Evolutionary conservation across 805 yeast genomes (phyloP).

Genomic region (Metschnikowia anglica): DNA sequence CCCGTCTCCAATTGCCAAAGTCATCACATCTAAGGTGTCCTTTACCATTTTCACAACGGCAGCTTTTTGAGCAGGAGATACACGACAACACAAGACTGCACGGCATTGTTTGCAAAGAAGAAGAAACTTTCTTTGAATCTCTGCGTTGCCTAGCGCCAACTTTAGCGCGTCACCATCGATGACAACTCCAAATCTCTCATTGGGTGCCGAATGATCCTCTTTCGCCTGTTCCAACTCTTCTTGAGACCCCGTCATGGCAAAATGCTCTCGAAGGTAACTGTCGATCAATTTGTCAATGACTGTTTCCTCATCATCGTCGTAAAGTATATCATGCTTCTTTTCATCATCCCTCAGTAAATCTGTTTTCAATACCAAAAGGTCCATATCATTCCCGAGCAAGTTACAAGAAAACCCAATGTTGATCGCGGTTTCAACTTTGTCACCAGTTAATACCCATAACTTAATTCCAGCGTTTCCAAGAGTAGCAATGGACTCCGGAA

Average conservation of each 20-base stretch:
- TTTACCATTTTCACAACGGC: slow-evolving; percentile 68
- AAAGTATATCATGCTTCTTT: slow-evolving; percentile 21
- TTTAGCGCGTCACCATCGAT: slow-evolving; percentile 69
- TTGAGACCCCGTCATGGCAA: slow-evolving; percentile 57
- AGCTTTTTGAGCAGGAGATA: slow-evolving; percentile 82
- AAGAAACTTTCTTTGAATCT: slow-evolving; percentile 50
- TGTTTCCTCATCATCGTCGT: slow-evolving; percentile 25
- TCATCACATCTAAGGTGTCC: slow-evolving; percentile 63
- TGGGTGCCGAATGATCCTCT: slow-evolving; percentile 64
- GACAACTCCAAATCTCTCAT: slow-evolving; percentile 55
- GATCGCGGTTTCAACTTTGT: slow-evolving; percentile 86
- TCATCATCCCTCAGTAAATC: slow-evolving; percentile 30
- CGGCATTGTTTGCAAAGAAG: slow-evolving; percentile 72
- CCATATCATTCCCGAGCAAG: slow-evolving; percentile 72
- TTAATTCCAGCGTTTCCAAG: slow-evolving; percentile 77
- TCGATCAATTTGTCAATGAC: slow-evolving; percentile 48
- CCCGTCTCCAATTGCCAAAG: slow-evolving; percentile 83
- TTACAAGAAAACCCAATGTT: slow-evolving; percentile 87
- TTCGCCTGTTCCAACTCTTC: slow-evolving; percentile 56
- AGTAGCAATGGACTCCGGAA: slow-evolving; percentile 73
- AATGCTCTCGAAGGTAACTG: slow-evolving; percentile 54
- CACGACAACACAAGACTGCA: slow-evolving; percentile 81
- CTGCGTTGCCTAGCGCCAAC: slow-evolving; percentile 40
- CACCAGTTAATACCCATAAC: slow-evolving; percentile 85
- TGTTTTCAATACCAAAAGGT: slow-evolving; percentile 56